These are phyloP conservation scores for Elymus sibiricus DNA, from an alignment of 176 grass and related monocot species.

Conservation along the genomic window DNA sequence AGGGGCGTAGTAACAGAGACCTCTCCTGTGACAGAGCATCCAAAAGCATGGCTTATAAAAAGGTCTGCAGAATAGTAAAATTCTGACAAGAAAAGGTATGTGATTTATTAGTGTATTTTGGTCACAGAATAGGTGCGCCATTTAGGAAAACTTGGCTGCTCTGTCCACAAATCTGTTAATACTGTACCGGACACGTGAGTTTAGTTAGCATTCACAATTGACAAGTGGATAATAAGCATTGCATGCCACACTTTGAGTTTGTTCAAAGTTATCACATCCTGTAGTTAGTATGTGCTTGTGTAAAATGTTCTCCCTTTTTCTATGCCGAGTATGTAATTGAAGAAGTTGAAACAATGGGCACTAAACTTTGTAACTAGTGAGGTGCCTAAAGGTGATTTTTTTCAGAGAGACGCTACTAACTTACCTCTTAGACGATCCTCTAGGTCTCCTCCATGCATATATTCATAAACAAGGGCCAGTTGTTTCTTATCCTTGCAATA, in stretches of 20 bases:
- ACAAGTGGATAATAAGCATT: background rate
- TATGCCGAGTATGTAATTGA: background rate
- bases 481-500: slow-evolving; percentile 66
- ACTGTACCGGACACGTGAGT: background rate
- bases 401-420: no score
- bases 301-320: background rate
- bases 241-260: background rate
- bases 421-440: slow-evolving; percentile 35
- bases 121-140: background rate
- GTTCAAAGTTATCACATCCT: background rate
- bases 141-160: background rate
- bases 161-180: background rate
- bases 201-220: background rate
- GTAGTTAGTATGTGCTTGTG: background rate
- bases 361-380: background rate
- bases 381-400: background rate
- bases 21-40: slow-evolving; percentile 18
- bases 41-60: background rate
- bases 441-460: slow-evolving; percentile 45
- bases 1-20: slow-evolving; percentile 8
- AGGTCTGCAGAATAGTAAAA: background rate
- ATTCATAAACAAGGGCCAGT: slow-evolving; percentile 57
- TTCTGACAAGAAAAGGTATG: background rate
- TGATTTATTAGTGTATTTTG: background rate
- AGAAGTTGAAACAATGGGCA: background rate